phyloP scores from a whole-genome alignment of 2,329 filamentous ascomycete genomes.

The Colletotrichum trifolii region DNA sequence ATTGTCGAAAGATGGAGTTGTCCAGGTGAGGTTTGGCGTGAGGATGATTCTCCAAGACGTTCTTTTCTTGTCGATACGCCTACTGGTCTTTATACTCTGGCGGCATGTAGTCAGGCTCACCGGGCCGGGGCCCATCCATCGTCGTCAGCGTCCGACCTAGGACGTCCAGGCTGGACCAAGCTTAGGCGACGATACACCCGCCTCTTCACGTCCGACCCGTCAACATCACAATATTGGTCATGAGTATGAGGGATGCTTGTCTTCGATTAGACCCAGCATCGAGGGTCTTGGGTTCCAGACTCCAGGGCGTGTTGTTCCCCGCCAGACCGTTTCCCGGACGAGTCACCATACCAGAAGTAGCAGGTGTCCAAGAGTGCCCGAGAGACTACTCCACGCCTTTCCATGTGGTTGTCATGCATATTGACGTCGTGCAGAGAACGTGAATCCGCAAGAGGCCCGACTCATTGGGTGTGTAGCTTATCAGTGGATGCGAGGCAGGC shows the following conservation, averaged over 20 bases:
- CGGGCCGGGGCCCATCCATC: constrained; percentile 3
- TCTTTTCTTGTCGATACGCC: background rate
- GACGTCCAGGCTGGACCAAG: background rate
- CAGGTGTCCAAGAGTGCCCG: constrained; percentile 12
- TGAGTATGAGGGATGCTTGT: background rate
- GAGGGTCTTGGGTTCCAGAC: constrained; percentile 5
- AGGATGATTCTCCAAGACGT: constrained; percentile 12
- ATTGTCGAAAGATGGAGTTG: constrained; percentile 19
- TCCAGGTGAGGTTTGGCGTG: constrained; percentile 21
- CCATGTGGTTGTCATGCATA: constrained; percentile 28
- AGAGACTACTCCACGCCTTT: constrained; percentile 1
- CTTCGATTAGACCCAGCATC: constrained; percentile 10
- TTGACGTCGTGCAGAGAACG: constrained; percentile 20
- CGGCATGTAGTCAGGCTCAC: background rate
- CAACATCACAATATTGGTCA: constrained; percentile 33
- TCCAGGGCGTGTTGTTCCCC: background rate
- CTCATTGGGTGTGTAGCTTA: constrained; percentile 29
- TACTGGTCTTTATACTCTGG: constrained; percentile 22
- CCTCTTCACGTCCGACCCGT: constrained; percentile 2
- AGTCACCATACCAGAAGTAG: constrained; percentile 24
- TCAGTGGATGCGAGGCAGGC: constrained; percentile 27
- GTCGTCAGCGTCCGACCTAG: background rate
- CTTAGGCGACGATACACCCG: too few relatives aligned
- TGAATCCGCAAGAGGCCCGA: constrained; percentile 11
- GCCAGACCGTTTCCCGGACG: constrained; percentile 22